A percentile compares a stretch with the other conserved stretches of the same genome.
phyloP scores from a whole-genome alignment of 2,329 filamentous ascomycete genomes.

The Cercospora sp. region DNA sequence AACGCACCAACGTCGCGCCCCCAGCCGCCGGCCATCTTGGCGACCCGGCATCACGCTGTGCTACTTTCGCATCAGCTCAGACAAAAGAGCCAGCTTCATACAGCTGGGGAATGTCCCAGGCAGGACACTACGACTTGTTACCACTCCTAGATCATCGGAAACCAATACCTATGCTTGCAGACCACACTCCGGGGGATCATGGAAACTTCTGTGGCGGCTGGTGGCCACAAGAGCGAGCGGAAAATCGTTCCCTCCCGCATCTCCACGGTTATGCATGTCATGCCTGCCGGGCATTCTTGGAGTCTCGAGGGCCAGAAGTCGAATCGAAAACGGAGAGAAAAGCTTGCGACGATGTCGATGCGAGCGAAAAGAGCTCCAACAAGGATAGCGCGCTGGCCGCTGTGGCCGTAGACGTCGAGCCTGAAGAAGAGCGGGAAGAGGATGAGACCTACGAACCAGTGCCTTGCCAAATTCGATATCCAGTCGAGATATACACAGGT shows the following conservation, averaged over 20 bases:
- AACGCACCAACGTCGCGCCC: background rate
- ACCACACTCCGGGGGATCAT: background rate
- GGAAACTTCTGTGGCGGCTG: background rate
- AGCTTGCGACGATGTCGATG: background rate
- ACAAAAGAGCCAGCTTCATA: background rate
- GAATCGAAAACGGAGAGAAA: background rate
- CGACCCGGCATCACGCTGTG: background rate
- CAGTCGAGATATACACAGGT: background rate
- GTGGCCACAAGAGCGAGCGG: background rate
- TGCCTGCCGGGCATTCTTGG: background rate
- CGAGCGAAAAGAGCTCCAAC: background rate
- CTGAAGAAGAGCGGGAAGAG: background rate
- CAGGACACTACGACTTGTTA: background rate
- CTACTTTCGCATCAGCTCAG: background rate
- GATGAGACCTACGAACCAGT: background rate
- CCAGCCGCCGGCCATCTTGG: background rate
- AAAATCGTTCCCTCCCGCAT: background rate
- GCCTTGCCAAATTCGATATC: background rate
- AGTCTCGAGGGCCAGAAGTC: background rate
- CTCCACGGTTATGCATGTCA: background rate
- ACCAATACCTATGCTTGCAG: background rate
- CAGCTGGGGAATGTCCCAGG: background rate
- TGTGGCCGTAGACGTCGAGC: background rate
- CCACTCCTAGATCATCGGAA: background rate
- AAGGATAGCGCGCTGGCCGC: background rate